Evolutionary conservation across 139 green algal species (phyloP).

Genomic region (Axilococcus clingmanii): DNA sequence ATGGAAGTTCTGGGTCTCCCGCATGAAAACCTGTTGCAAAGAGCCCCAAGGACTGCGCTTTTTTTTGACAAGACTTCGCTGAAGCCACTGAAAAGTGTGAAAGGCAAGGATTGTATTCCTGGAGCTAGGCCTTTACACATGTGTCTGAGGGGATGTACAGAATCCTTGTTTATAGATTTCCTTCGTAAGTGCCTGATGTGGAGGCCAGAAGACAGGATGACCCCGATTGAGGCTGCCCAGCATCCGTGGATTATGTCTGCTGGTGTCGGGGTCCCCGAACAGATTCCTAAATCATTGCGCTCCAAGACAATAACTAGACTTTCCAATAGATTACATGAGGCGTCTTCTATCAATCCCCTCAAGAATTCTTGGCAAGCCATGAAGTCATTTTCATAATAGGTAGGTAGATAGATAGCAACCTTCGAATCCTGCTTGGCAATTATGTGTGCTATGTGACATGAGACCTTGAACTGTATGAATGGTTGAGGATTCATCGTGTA

Average conservation of each 20-base stretch:
- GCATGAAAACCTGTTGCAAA: constrained; percentile 46
- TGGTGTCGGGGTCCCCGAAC: too few species aligned
- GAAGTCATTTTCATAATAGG: too few species aligned
- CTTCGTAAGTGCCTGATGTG: constrained; percentile 47
- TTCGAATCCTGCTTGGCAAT: too few species aligned
- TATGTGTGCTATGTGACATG: too few species aligned
- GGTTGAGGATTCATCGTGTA: too few species aligned
- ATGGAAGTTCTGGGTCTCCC: constrained; percentile 71
- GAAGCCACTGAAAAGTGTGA: not conserved
- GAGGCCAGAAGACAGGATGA: constrained; percentile 55
- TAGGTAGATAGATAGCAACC: too few species aligned
- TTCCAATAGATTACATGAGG: too few species aligned
- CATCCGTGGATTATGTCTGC: constrained; percentile 64
- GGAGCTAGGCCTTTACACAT: constrained; percentile 1
- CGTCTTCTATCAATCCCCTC: too few species aligned
- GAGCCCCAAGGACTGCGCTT: constrained; percentile 48
- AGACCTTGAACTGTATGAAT: too few species aligned
- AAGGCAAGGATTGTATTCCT: constrained; percentile 5
- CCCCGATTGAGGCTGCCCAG: constrained; percentile 50
- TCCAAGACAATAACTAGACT: too few species aligned
- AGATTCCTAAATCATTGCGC: too few species aligned
- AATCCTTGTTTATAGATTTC: constrained; percentile 14
- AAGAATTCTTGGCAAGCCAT: too few species aligned
- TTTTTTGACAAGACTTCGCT: constrained; percentile 43
- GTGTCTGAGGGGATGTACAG: constrained; percentile 2